A percentile compares a stretch with the other conserved stretches of the same genome.
Conservation (phyloP, 2,329 filamentous ascomycete genomes). For the Aspergillus aculeatinus region DNA sequence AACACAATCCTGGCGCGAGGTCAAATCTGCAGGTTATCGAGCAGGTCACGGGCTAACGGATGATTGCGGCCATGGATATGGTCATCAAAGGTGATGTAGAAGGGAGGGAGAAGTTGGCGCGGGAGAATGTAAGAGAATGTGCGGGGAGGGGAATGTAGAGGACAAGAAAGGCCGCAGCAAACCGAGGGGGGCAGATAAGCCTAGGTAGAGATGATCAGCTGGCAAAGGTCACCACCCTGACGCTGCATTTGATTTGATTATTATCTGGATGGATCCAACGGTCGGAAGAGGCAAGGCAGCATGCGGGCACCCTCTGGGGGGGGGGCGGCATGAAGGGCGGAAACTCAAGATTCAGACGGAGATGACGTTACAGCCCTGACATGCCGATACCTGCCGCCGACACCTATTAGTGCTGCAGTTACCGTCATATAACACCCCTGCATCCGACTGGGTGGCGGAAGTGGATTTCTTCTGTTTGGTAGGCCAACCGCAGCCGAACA, state of each 20-base stretch:
- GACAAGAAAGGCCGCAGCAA: not conserved
- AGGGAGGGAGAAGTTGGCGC: constrained; percentile 5
- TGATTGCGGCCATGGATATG: constrained; percentile 24
- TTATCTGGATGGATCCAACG: no score
- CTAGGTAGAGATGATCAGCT: not conserved
- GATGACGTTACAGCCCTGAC: constrained; percentile 27
- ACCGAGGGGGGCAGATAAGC: not conserved
- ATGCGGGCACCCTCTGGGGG: constrained; percentile 13
- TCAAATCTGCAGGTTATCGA: constrained; percentile 16
- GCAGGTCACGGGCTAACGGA: constrained; percentile 32
- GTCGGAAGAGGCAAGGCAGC: constrained; percentile 12
- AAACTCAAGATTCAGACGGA: constrained; percentile 10
- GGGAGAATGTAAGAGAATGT: not conserved
- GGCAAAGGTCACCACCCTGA: not conserved
- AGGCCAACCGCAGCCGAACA: constrained; percentile 11
- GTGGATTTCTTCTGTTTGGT: constrained; percentile 5
- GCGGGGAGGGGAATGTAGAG: not conserved
- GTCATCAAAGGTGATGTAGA: constrained; percentile 1
- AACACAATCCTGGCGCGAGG: constrained; percentile 9
- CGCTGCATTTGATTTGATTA: no score
- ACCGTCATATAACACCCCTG: constrained; percentile 22
- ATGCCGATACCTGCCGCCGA: constrained; percentile 33
- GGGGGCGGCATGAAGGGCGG: constrained; percentile 22
- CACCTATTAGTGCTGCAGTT: constrained; percentile 13
- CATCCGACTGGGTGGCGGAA: constrained; percentile 20